Evolutionary conservation across 2,329 filamentous ascomycete genomes (phyloP).

Genomic region (Epichloe baconii): DNA sequence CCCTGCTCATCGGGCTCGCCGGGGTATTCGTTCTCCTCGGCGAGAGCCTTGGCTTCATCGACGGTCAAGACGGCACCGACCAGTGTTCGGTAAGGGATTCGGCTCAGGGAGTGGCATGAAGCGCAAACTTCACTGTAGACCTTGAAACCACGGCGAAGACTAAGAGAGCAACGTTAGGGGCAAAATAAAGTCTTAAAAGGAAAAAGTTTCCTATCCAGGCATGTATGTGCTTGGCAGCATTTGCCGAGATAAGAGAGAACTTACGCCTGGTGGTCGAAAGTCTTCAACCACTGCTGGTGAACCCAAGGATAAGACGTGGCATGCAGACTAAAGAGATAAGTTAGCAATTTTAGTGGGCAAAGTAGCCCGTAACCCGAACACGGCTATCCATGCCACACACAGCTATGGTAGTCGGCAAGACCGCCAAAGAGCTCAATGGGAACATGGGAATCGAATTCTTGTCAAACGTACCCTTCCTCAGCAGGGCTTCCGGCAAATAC

Average conservation of each 20-base stretch:
- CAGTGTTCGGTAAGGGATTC: constrained; percentile 84
- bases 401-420: background rate
- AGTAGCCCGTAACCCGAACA: constrained; percentile 6
- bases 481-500: constrained; percentile 81
- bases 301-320: constrained; percentile 90
- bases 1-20: constrained; percentile 96
- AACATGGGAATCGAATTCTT: background rate
- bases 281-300: constrained; percentile 82
- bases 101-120: constrained; percentile 89
- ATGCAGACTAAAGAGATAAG: constrained; percentile 56
- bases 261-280: constrained; percentile 94
- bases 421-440: background rate
- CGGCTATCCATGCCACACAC: constrained; percentile 22
- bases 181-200: background rate
- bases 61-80: constrained; percentile 90
- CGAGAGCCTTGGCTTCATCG: constrained; percentile 93
- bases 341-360: constrained; percentile 15
- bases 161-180: constrained; percentile 22
- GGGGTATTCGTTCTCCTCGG: constrained; percentile 98
- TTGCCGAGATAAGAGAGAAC: constrained; percentile 18
- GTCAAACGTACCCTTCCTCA: constrained; percentile 84
- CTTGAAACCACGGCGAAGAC: constrained; percentile 96
- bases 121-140: constrained; percentile 98
- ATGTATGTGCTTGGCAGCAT: background rate
- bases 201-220: background rate